Base-by-base conservation (phyloP, 768 basidiomycete genomes). In the Lentinus tigrinus region DNA sequence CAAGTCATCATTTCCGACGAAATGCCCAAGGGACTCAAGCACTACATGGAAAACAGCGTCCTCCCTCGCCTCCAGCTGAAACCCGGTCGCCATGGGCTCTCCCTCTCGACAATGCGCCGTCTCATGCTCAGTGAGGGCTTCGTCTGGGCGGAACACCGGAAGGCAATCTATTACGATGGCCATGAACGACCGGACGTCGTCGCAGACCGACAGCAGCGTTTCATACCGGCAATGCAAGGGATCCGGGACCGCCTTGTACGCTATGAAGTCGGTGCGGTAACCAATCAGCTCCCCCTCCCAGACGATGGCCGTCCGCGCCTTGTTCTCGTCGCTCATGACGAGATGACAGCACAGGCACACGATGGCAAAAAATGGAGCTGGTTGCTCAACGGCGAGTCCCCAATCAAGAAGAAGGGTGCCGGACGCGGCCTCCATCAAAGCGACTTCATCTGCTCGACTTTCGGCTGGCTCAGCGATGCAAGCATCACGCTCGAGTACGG, bases 321-420 rank as follows among this genome's bases (percentile, higher is more conserved):
- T 17, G 67, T 70, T 21, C 47, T 63, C 69, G 14, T 57, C 61
- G 47, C 67, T 63, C 38, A 78, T 73, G 54, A 78, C 61, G 73
- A 79, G 58, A 78, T 75, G 72, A 76, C 73, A 2, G 69, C 69
- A 0, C 75, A 80, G 51, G 68, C 74, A 40, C 69, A 80, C 63
- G 70, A 78, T 66, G 65, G 61, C 14, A 34, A 47, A 19, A 63
- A 57, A 43, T 69, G 67, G 52, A 67, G 62, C 28, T 79, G 75
- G 77, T 70, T 77, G 2, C 54, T 67, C 3, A 55, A 75, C 3
- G 70, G 66, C 8, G 63, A 78, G 53, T 70, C 74, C 2, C 56
- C 66, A 26, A 52, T 79, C 46, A 57, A 56, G 51, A 77, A 78
- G 65, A 79, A 79, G 60, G 72, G 72, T 24, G 68, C 63, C 11